A percentile compares a stretch with the other conserved stretches of the same genome.
Evolutionary conservation across 1,284 basidiomycete genomes (phyloP).

Genomic region (Ganoderma sinense): DNA sequence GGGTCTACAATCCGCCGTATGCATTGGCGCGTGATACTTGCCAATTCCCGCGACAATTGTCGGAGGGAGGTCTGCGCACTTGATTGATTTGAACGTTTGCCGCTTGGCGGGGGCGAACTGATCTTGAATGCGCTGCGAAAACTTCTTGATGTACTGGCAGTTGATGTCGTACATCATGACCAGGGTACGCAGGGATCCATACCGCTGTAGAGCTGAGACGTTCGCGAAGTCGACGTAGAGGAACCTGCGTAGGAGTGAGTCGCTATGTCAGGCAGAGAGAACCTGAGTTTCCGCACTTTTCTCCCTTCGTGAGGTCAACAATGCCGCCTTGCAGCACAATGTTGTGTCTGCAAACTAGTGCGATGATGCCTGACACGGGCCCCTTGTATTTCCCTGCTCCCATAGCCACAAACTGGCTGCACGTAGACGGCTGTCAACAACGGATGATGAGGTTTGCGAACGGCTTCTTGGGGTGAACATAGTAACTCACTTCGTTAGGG

Average conservation of each 20-base stretch:
- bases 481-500: background rate
- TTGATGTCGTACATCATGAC: constrained; percentile 19
- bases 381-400: background rate
- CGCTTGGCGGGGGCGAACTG: background rate
- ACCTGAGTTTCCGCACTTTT: constrained; percentile 2
- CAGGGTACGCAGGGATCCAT: background rate
- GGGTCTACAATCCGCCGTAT: constrained; percentile 26
- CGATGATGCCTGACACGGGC: background rate
- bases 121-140: background rate
- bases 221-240: constrained; percentile 19
- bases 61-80: background rate
- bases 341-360: background rate
- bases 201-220: constrained; percentile 11
- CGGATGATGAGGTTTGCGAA: too few relatives aligned
- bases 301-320: background rate
- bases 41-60: constrained; percentile 16
- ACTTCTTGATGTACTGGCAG: constrained; percentile 21
- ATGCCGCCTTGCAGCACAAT: background rate
- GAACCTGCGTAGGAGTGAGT: background rate
- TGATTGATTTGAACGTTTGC: background rate
- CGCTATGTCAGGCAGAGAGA: too few relatives aligned
- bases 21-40: constrained; percentile 33
- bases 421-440: background rate
- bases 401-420: background rate
- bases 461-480: too few relatives aligned